Conservation (phyloP, 2,329 filamentous ascomycete species). For the Fusarium subtropicale region DNA sequence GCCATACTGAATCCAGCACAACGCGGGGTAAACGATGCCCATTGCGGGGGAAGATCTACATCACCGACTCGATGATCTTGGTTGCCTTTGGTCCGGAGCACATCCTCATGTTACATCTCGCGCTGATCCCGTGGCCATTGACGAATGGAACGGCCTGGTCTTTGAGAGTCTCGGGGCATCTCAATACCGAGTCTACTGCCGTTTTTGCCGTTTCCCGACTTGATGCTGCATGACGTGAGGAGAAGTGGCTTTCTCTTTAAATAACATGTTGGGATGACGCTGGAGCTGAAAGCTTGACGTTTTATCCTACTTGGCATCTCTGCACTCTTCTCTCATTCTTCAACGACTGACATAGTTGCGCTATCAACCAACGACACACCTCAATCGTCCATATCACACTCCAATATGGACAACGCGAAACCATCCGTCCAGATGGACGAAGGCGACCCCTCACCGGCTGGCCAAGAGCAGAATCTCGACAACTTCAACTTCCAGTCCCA, state of each 20-base stretch:
- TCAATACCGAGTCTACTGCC: neutral
- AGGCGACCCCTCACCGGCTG: neutral
- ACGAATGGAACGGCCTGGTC: neutral
- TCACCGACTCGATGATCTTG: neutral
- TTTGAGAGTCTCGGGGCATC: neutral
- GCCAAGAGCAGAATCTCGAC: conserved; percentile 13
- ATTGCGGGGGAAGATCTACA: neutral
- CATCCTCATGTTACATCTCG: neutral
- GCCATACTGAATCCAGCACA: neutral
- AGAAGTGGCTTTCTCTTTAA: neutral
- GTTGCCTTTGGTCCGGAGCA: neutral
- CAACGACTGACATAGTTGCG: too few relatives aligned
- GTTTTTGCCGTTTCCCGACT: neutral
- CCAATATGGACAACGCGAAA: conserved; percentile 25
- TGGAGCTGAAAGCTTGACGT: neutral
- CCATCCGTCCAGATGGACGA: conserved; percentile 33
- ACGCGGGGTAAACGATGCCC: neutral
- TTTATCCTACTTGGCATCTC: neutral
- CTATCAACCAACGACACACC: neutral
- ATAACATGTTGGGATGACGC: neutral
- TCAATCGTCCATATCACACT: neutral
- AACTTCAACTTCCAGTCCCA: conserved; percentile 30
- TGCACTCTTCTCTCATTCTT: neutral
- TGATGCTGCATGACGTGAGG: neutral
- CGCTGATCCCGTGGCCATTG: neutral